Evolutionary conservation across 768 basidiomycete genomes (phyloP).

Genomic region (Steccherinum ochraceum): DNA sequence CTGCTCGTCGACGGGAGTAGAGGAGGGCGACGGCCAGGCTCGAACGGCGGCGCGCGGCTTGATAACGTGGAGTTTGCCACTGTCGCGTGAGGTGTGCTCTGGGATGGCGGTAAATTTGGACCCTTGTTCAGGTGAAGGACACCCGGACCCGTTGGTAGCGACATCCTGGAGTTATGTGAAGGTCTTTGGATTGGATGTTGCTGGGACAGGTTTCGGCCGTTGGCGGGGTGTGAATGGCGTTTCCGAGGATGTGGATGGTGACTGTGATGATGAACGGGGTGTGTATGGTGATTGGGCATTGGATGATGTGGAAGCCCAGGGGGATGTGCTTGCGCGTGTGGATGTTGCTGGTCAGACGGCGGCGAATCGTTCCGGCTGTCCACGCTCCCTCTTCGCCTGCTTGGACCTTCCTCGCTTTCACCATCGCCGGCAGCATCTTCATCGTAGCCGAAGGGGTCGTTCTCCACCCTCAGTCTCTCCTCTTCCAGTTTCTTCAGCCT

Average conservation of each 20-base stretch:
- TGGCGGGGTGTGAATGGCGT: conserved; percentile 18
- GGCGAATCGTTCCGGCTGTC: conserved; percentile 4
- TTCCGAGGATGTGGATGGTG: conserved; percentile 16
- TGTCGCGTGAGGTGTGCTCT: conserved; percentile 7
- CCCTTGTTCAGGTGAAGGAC: conserved; percentile 20
- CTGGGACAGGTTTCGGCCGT: conserved; percentile 1
- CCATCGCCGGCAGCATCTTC: conserved; percentile 10
- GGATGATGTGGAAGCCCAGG: neutral
- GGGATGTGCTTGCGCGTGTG: neutral
- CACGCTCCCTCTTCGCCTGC: neutral
- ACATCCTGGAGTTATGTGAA: conserved; percentile 8
- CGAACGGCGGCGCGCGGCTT: conserved; percentile 9
- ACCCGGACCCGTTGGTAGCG: conserved; percentile 15
- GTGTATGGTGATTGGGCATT: conserved; percentile 8
- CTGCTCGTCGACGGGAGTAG: conserved; percentile 45
- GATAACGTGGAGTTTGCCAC: conserved; percentile 1
- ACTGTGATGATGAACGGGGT: conserved; percentile 2
- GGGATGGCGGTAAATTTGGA: conserved; percentile 12
- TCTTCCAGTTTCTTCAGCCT: conserved; percentile 52
- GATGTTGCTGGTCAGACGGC: conserved; percentile 1
- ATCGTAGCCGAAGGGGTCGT: conserved; percentile 24
- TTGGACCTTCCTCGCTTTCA: conserved; percentile 3
- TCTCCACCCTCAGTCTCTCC: conserved; percentile 47
- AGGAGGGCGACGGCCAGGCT: conserved; percentile 33
- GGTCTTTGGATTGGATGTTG: conserved; percentile 14